Evolutionary conservation across 164 flowering plant genomes (phyloP).

Genomic region (Stephania japonica): DNA sequence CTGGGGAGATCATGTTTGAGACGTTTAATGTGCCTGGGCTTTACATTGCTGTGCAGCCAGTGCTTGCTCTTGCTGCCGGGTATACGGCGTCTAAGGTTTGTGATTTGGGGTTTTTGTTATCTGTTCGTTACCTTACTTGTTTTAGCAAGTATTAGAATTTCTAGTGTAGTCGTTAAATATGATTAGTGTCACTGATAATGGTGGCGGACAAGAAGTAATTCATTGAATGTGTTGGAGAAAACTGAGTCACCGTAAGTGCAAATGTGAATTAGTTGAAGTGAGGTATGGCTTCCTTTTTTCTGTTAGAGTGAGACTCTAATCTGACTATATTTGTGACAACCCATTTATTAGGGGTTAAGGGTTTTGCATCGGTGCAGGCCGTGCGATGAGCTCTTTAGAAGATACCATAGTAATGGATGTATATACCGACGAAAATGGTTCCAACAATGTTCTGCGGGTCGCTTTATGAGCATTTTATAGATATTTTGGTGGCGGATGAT

Average conservation of each 20-base stretch:
- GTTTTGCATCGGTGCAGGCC: neutral
- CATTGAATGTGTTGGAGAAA: neutral
- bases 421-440: neutral
- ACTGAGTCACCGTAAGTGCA: neutral
- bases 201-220: neutral
- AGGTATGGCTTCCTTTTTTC: neutral
- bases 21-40: slow-evolving; percentile 99
- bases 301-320: neutral
- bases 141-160: neutral
- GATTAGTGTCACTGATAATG: neutral
- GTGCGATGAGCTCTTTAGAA: neutral
- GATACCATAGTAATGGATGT: neutral
- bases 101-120: neutral
- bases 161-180: neutral
- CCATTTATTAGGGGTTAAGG: neutral
- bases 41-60: slow-evolving; percentile 94
- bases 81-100: slow-evolving; percentile 95
- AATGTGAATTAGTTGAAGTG: neutral
- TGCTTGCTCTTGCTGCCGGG: slow-evolving; percentile 97
- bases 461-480: neutral
- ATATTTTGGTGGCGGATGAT: neutral
- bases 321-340: neutral
- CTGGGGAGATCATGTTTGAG: slow-evolving; percentile 99
- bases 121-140: neutral
- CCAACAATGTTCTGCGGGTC: neutral